Conservation (phyloP, 1,139 yeast species). For the Meyerozyma smithsonii region DNA sequence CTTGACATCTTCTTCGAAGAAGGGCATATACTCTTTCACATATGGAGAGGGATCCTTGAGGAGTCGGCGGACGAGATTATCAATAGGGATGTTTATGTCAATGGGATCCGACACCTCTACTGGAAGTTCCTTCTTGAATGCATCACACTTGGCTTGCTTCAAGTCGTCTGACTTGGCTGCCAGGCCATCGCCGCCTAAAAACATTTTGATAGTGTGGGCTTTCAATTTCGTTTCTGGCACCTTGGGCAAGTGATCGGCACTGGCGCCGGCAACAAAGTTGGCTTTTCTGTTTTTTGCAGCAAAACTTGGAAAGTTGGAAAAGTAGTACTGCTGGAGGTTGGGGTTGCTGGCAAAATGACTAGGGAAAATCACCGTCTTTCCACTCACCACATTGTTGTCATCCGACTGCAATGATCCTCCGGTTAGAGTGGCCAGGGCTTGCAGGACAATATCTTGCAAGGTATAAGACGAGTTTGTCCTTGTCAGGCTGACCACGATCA, state of each 20-base stretch:
- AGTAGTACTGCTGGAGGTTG: not conserved
- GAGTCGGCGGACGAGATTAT: not conserved
- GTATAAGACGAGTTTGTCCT: constrained; percentile 9
- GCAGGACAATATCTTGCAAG: constrained; percentile 6
- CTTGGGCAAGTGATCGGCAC: not conserved
- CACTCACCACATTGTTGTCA: constrained; percentile 7
- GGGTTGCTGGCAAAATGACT: not conserved
- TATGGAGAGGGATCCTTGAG: not conserved
- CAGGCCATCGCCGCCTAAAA: constrained; percentile 3
- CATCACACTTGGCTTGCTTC: not conserved
- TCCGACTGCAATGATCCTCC: not conserved
- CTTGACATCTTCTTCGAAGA: constrained; percentile 9
- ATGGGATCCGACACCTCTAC: not conserved
- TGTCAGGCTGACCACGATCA: not conserved
- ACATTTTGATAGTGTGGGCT: not conserved
- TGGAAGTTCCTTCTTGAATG: not conserved
- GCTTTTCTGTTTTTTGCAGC: not conserved
- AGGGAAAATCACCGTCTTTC: not conserved
- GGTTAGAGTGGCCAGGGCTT: constrained; percentile 8
- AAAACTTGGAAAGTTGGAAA: not conserved
- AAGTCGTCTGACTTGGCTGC: not conserved
- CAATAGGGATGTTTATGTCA: not conserved
- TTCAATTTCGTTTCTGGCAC: not conserved
- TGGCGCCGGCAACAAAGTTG: not conserved
- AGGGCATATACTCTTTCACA: not conserved